phyloP scores from a whole-genome alignment of 2,329 filamentous ascomycete species.

The Emergomyces orientalis region DNA sequence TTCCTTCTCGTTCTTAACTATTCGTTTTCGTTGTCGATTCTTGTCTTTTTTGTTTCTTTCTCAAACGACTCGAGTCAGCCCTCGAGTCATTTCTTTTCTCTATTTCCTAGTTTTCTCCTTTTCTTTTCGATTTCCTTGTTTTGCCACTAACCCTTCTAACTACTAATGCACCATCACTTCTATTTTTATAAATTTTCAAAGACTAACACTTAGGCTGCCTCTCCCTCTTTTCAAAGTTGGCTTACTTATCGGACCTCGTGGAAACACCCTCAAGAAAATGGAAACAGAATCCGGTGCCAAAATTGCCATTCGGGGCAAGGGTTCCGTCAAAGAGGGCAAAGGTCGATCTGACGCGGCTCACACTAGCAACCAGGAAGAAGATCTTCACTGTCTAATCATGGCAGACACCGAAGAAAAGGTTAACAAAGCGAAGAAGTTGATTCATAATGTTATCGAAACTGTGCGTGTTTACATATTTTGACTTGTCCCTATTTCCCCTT shows the following conservation, averaged over 20 bases:
- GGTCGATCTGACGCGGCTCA: constrained; percentile 97
- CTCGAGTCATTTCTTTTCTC: constrained; percentile 27
- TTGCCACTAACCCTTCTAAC: constrained; percentile 14
- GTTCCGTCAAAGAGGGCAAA: constrained; percentile 99
- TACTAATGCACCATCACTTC: constrained; percentile 12
- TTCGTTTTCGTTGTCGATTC: constrained; percentile 25
- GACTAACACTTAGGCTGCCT: constrained; percentile 86
- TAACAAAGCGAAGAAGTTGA: constrained; percentile 96
- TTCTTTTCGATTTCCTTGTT: constrained; percentile 11
- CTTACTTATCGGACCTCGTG: constrained; percentile 99
- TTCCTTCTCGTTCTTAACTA: constrained; percentile 24
- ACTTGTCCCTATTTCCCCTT: background rate
- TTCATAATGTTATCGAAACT: constrained; percentile 98
- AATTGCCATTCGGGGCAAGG: constrained; percentile 98
- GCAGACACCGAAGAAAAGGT: constrained; percentile 99
- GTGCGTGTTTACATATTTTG: constrained; percentile 47
- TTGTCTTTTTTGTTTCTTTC: constrained; percentile 19
- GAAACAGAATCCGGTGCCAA: constrained; percentile 94
- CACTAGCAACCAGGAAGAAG: constrained; percentile 99
- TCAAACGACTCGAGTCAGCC: constrained; percentile 12
- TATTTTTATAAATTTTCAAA: constrained; percentile 31
- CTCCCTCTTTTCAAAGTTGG: constrained; percentile 70
- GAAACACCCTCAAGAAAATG: constrained; percentile 99
- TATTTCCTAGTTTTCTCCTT: constrained; percentile 24
- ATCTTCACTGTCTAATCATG: constrained; percentile 98